Evolutionary conservation across 305 asterid genomes (phyloP).

Genomic region (Fraxinus albicans): DNA sequence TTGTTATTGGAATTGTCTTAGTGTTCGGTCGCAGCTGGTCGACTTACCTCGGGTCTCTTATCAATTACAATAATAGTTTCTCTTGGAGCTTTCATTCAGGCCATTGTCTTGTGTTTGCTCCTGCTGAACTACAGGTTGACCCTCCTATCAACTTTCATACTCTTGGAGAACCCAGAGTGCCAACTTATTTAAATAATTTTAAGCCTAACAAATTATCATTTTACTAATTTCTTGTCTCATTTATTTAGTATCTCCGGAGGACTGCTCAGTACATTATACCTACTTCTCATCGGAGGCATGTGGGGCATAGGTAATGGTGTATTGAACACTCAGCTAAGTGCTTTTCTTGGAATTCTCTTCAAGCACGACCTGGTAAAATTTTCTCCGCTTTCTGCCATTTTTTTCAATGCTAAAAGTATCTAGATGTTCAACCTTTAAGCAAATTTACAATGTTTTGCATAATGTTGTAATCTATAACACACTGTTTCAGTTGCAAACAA

Average conservation of each 20-base stretch:
- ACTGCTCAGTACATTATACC: slow-evolving; percentile 50
- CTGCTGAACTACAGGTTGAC: slow-evolving; percentile 61
- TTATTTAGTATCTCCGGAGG: slow-evolving; percentile 56
- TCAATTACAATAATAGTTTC: slow-evolving; percentile 73
- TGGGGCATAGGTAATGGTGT: slow-evolving; percentile 96
- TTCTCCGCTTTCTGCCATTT: not conserved
- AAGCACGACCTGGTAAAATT: slow-evolving; percentile 78
- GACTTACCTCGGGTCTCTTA: slow-evolving; percentile 69
- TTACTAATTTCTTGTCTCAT: not conserved
- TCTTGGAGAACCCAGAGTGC: not conserved
- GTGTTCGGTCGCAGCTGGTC: slow-evolving; percentile 83
- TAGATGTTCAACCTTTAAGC: not conserved
- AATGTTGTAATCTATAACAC: not conserved
- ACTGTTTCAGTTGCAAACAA: not conserved
- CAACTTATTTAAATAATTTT: not conserved
- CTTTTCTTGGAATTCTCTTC: slow-evolving; percentile 82
- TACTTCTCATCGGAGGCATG: slow-evolving; percentile 68
- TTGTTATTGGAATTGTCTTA: slow-evolving; percentile 31
- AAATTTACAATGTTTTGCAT: not conserved
- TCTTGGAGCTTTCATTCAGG: slow-evolving; percentile 74
- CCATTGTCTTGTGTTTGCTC: slow-evolving; percentile 65
- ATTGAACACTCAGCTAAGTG: slow-evolving; percentile 84
- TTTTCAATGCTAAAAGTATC: not conserved
- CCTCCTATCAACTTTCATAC: slow-evolving; percentile 15
- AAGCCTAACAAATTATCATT: slow-evolving; percentile 1